phyloP scores from a whole-genome alignment of 2,329 filamentous ascomycete species.

The Chaetomium olivaceum region DNA sequence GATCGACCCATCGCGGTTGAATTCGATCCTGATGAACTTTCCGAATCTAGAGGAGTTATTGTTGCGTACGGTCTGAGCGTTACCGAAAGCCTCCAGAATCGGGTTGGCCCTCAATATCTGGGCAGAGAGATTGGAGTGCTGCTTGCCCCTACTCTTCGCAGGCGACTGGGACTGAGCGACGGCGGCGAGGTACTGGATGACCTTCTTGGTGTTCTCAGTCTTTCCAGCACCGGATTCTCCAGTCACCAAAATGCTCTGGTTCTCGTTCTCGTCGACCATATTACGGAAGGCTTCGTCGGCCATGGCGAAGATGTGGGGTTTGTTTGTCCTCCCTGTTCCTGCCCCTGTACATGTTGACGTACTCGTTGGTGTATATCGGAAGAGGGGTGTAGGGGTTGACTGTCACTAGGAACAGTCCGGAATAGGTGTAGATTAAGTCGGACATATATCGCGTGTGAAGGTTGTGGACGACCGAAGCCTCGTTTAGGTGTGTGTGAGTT shows the following conservation, averaged over 20 bases:
- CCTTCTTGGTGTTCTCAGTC: constrained; percentile 99
- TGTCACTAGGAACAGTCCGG: constrained; percentile 92
- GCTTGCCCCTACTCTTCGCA: constrained; percentile 55
- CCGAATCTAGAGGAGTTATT: constrained; percentile 98
- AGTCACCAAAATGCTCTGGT: constrained; percentile 96
- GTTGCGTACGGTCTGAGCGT: constrained; percentile 95
- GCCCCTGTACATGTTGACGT: constrained; percentile 97
- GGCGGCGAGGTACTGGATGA: constrained; percentile 96
- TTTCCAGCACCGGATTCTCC: constrained; percentile 98
- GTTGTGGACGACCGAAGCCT: constrained; percentile 97
- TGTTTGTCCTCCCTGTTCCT: constrained; percentile 88
- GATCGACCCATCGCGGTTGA: constrained; percentile 83
- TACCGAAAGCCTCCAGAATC: constrained; percentile 96
- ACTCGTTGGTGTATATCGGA: constrained; percentile 94
- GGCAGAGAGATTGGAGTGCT: constrained; percentile 84
- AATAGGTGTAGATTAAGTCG: constrained; percentile 98
- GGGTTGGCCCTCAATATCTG: constrained; percentile 96
- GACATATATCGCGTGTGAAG: constrained; percentile 92
- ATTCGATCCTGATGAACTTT: constrained; percentile 98
- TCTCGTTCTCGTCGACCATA: constrained; percentile 88
- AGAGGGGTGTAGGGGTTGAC: constrained; percentile 95
- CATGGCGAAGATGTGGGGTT: constrained; percentile 97
- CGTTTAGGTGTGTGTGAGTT: constrained; percentile 98
- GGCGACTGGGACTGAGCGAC: constrained; percentile 83
- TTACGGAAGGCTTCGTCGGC: constrained; percentile 96